Conservation (phyloP, 495 filamentous ascomycete genomes). For the Aspergillus kassunensis region DNA sequence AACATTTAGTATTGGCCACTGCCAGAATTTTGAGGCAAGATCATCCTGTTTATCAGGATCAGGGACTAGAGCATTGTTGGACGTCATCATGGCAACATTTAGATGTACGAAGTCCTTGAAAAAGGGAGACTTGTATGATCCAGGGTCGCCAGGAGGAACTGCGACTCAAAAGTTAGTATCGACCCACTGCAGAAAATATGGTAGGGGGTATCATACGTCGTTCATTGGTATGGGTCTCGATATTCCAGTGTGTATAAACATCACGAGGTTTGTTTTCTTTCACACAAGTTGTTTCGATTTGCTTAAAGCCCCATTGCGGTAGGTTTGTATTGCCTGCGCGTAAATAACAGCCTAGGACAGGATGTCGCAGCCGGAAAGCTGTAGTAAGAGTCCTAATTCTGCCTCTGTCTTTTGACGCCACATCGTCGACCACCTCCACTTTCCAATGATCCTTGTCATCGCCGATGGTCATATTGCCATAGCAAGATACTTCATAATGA, state of each 20-base stretch:
- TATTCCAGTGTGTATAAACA: conserved; percentile 97
- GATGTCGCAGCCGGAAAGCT: conserved; percentile 83
- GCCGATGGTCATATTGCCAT: conserved; percentile 94
- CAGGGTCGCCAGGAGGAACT: conserved; percentile 90
- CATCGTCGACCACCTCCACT: conserved; percentile 87
- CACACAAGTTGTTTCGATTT: conserved; percentile 93
- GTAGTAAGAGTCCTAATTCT: conserved; percentile 91
- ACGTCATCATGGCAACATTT: conserved; percentile 99
- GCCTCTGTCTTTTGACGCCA: conserved; percentile 76
- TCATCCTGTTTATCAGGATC: conserved; percentile 99
- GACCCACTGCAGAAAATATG: background rate
- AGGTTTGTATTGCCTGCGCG: conserved; percentile 94
- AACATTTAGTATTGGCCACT: conserved; percentile 95
- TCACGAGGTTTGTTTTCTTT: conserved; percentile 92
- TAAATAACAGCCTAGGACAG: conserved; percentile 83
- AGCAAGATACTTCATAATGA: conserved; percentile 88
- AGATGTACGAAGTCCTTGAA: conserved; percentile 94
- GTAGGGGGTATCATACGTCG: conserved; percentile 59
- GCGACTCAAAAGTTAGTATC: conserved; percentile 8
- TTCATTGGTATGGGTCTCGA: conserved; percentile 92
- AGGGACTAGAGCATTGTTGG: conserved; percentile 95
- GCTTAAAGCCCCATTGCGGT: conserved; percentile 99
- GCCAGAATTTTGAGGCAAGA: conserved; percentile 94
- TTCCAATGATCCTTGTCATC: conserved; percentile 99
- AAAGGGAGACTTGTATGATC: conserved; percentile 94